Conservation (phyloP, 2,329 filamentous ascomycete genomes). For the Fusarium haematococcum region DNA sequence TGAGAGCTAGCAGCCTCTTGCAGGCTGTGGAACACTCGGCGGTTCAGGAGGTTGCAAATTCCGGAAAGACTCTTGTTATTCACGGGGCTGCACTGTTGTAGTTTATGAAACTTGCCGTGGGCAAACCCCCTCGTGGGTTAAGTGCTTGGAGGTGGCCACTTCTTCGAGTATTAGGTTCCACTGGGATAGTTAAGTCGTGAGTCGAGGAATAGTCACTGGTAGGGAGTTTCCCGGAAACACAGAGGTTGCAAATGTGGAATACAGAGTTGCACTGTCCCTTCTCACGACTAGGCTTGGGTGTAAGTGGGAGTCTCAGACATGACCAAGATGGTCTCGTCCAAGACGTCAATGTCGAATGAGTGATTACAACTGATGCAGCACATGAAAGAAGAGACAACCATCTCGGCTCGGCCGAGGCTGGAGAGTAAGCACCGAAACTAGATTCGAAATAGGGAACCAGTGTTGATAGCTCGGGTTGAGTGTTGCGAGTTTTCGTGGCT, state of each 20-base stretch:
- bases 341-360: background rate
- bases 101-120: background rate
- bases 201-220: background rate
- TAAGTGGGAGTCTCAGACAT: background rate
- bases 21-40: constrained; percentile 74
- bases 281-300: background rate
- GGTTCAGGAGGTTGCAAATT: constrained; percentile 67
- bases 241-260: background rate
- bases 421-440: background rate
- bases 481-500: background rate
- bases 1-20: constrained; percentile 73
- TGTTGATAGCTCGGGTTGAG: background rate
- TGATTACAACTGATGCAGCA: background rate
- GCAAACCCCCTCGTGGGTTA: background rate
- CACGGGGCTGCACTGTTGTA: constrained; percentile 52
- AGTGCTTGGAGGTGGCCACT: background rate
- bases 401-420: constrained; percentile 1
- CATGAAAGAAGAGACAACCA: background rate
- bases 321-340: background rate
- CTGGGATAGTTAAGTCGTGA: background rate
- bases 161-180: background rate
- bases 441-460: background rate
- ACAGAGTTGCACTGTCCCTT: background rate
- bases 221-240: background rate
- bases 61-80: constrained; percentile 76